Conservation (phyloP, 345 rosid genomes). For the Gossypium rotundifolium region DNA sequence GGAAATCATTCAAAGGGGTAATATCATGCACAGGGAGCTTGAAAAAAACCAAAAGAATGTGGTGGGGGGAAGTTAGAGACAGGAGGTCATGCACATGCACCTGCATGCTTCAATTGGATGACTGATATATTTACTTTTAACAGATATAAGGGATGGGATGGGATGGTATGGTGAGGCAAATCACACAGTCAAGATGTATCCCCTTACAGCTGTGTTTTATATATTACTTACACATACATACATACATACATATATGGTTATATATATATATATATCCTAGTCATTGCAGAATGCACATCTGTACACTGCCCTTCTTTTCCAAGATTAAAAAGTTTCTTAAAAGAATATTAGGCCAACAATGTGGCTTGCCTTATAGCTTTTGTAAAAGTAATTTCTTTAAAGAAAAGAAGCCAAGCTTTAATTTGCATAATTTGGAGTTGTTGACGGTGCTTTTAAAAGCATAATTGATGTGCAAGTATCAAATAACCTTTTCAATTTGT, state of each 20-base stretch:
- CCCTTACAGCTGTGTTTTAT: neutral
- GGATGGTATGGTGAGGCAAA: neutral
- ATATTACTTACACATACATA: too few species aligned
- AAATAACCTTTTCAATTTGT: too few species aligned
- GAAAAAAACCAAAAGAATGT: conserved; percentile 5
- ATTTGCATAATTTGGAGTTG: neutral
- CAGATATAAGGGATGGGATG: too few species aligned
- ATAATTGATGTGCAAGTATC: neutral
- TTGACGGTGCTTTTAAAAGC: neutral
- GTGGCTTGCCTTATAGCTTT: neutral
- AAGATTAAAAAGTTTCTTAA: neutral
- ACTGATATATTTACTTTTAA: too few species aligned
- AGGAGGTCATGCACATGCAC: neutral
- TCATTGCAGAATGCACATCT: neutral
- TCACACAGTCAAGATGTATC: neutral
- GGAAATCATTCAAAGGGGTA: neutral
- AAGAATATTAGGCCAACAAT: neutral
- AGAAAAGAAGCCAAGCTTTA: neutral
- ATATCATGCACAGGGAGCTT: conserved; percentile 10
- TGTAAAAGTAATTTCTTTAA: neutral
- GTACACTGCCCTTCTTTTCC: neutral
- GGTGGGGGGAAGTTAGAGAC: conserved; percentile 1
- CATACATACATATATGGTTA: too few species aligned
- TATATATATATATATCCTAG: neutral
- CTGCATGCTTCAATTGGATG: neutral